phyloP scores from a whole-genome alignment of 1,139 yeast species.

The Geotrichum australiense region DNA sequence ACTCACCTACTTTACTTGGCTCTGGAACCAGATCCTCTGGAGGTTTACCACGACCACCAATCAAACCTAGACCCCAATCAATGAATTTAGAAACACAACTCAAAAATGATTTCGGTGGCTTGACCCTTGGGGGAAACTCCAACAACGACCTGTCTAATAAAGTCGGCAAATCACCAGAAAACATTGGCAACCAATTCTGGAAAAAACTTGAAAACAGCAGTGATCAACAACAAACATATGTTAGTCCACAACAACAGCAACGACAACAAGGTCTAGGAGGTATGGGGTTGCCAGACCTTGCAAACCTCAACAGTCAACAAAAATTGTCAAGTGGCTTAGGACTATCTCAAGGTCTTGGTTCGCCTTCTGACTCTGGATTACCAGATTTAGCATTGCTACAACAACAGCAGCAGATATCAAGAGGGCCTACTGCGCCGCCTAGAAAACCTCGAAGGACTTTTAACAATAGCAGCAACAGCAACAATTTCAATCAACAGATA shows the following conservation, averaged over 20 bases:
- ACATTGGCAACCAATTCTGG: conserved; percentile 9
- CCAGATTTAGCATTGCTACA: conserved; percentile 12
- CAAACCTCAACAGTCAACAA: not conserved
- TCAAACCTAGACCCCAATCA: too few species aligned
- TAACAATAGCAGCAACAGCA: not conserved
- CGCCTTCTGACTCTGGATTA: conserved; percentile 5
- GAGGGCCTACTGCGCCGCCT: conserved; percentile 10
- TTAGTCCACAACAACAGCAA: not conserved
- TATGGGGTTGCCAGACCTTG: not conserved
- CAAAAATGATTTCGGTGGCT: too few species aligned
- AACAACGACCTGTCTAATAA: too few species aligned
- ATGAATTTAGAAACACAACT: too few species aligned
- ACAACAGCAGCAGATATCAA: conserved; percentile 6
- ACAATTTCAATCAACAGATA: too few species aligned
- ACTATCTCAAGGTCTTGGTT: not conserved
- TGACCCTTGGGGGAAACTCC: too few species aligned
- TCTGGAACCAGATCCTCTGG: not conserved
- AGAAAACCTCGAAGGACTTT: conserved; percentile 5
- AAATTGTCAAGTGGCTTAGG: not conserved
- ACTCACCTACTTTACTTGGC: not conserved
- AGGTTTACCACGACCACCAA: too few species aligned
- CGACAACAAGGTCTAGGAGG: not conserved
- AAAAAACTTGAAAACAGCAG: not conserved
- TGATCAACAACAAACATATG: not conserved
- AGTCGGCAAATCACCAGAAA: conserved; percentile 1